Evolutionary conservation across 805 yeast species (phyloP).

Genomic region (Debaryomyces castellii): DNA sequence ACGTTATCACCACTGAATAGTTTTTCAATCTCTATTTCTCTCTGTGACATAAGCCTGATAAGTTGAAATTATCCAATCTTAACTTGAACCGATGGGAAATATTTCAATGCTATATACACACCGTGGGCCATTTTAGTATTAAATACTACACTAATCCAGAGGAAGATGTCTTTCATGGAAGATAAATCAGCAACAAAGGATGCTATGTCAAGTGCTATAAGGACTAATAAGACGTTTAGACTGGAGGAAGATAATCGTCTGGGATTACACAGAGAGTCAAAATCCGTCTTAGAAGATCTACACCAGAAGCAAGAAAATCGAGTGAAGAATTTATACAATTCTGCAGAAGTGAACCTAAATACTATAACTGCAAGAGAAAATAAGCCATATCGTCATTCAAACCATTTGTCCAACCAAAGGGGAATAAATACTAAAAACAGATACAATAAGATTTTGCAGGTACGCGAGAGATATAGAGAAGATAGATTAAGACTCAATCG

Average conservation of each 20-base stretch:
- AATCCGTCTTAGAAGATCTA: slow-evolving; percentile 14
- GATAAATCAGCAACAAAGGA: not conserved
- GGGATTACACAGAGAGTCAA: not conserved
- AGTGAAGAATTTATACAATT: slow-evolving; percentile 11
- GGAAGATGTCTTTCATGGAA: not conserved
- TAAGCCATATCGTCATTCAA: not conserved
- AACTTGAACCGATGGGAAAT: slow-evolving; percentile 12
- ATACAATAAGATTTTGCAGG: slow-evolving; percentile 20
- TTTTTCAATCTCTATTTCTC: slow-evolving; percentile 1
- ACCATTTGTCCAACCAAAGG: not conserved
- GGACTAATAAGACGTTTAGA: not conserved
- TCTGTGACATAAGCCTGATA: not conserved
- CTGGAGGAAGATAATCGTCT: not conserved
- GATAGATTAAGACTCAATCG: slow-evolving; percentile 17
- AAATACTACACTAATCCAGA: not conserved
- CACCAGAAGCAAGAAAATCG: slow-evolving; percentile 18
- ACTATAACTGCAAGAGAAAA: not conserved
- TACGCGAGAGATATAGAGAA: slow-evolving; percentile 23
- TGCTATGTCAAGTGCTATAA: not conserved
- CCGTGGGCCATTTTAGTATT: not conserved
- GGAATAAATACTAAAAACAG: slow-evolving; percentile 18
- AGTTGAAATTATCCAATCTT: not conserved
- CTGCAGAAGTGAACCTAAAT: slow-evolving; percentile 2
- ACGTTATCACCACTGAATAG: slow-evolving; percentile 7
- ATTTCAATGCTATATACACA: not conserved